Base-by-base conservation (phyloP, 257 asterid genomes). In the Mitragyna speciosa region DNA sequence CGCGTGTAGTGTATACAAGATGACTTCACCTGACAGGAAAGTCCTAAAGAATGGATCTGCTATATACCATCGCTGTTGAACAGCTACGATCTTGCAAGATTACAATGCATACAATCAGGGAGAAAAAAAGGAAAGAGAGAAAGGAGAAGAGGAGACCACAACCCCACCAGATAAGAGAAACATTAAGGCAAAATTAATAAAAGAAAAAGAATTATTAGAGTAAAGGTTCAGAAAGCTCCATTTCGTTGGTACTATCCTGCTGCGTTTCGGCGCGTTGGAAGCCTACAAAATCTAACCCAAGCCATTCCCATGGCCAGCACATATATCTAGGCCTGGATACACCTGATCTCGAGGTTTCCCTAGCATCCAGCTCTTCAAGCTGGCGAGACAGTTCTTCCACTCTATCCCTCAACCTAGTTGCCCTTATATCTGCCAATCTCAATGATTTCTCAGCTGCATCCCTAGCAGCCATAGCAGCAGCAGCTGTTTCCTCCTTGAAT, bases 231-330 rank as follows among this genome's bases (percentile, higher is more conserved):
- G 98, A 94, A 72, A 96, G 98, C 88, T 96, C 99, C 99, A 96
- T 96, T 86, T 96, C 98, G 52, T 92, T 91, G 54, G 97, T 88
- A 82, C 84, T 70, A 82, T 83, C 90, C 80, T 79, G 86, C 41
- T 85, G 92, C 22, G 79, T 70, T 72, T 83, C 89, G 3, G 92
- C 28, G 22, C 86, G 91, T 9, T 82, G 90, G 56, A 88, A 11
- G 28, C 95, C 95, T 17, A 87, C 92, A 52, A 87, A 88, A 84
- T 96, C 95, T 89, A 96, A 80, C 26, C 99, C 99, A 12, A 96
- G 96, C 99, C 99, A 94, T 80, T 96, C 92, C 99, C 99, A 94
- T 1, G 99, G 99, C 99, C 99, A 96, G 81, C 98, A 91, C 61
- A 91, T 58, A 72, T 96, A 96, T 85, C 98, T 88, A 3, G 95